Evolutionary conservation across 306 rosid species (phyloP).

Genomic region (Rosa multiflora): DNA sequence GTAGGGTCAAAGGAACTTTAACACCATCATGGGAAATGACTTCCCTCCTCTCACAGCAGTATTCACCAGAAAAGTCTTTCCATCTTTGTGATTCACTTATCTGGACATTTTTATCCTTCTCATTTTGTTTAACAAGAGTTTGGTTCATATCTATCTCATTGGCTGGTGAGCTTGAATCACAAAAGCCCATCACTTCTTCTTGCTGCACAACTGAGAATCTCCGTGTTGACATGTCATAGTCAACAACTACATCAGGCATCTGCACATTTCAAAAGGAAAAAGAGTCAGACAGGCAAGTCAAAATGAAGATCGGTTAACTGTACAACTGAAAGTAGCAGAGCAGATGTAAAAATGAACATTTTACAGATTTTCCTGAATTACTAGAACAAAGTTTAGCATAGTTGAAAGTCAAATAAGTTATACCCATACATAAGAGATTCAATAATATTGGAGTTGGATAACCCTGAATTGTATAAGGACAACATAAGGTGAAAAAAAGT

Average conservation of each 20-base stretch:
- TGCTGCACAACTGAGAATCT: slow-evolving; percentile 68
- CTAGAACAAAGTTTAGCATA: background rate
- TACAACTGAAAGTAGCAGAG: background rate
- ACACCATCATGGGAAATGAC: slow-evolving; percentile 71
- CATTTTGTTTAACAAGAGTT: slow-evolving; percentile 23
- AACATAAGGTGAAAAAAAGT: background rate
- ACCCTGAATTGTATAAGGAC: background rate
- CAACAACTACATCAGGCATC: slow-evolving; percentile 93
- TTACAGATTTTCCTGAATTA: background rate
- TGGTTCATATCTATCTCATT: slow-evolving; percentile 26
- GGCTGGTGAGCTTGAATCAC: slow-evolving; percentile 31
- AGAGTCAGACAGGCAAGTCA: slow-evolving; percentile 13
- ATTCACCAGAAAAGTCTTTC: slow-evolving; percentile 66
- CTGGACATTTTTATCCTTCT: slow-evolving; percentile 29
- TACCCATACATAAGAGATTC: background rate
- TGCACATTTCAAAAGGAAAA: slow-evolving; percentile 32
- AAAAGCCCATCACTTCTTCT: slow-evolving; percentile 65
- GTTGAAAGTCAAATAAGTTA: too few species aligned
- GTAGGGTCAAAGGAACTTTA: slow-evolving; percentile 69
- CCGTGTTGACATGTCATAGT: slow-evolving; percentile 75
- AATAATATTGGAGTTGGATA: background rate
- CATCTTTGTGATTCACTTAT: slow-evolving; percentile 43
- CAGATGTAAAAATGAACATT: background rate
- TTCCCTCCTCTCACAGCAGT: slow-evolving; percentile 65
- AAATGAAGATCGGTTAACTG: background rate